Evolutionary conservation across 2,329 filamentous ascomycete species (phyloP).

Genomic region (Thielaviopsis ethacetica): DNA sequence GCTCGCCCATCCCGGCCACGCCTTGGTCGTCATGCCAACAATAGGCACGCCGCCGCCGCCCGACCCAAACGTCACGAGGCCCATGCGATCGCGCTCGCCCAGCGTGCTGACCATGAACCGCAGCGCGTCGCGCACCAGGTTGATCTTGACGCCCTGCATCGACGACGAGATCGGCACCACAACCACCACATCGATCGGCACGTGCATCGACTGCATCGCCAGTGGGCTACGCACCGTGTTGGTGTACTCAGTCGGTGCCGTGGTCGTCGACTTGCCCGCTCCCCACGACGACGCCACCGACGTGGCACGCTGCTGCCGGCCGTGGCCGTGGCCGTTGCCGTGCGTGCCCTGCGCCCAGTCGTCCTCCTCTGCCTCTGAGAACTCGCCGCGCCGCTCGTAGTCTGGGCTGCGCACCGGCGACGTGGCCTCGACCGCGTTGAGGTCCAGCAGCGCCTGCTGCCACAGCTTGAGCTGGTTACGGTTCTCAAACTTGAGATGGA

Average conservation of each 20-base stretch:
- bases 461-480: slow-evolving; percentile 74
- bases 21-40: slow-evolving; percentile 95
- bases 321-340: slow-evolving; percentile 25
- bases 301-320: slow-evolving; percentile 53
- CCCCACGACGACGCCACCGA: slow-evolving; percentile 74
- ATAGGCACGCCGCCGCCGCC: slow-evolving; percentile 84
- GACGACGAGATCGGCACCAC: slow-evolving; percentile 95
- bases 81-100: slow-evolving; percentile 90
- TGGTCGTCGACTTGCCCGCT: slow-evolving; percentile 65
- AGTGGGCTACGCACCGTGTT: slow-evolving; percentile 41
- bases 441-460: slow-evolving; percentile 72
- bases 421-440: slow-evolving; percentile 52
- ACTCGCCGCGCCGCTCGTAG: slow-evolving; percentile 53
- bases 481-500: slow-evolving; percentile 80
- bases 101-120: slow-evolving; percentile 83
- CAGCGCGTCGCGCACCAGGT: slow-evolving; percentile 75
- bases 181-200: slow-evolving; percentile 87
- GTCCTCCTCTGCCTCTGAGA: slow-evolving; percentile 75
- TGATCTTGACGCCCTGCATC: slow-evolving; percentile 99
- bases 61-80: slow-evolving; percentile 89
- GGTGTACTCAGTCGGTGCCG: slow-evolving; percentile 84
- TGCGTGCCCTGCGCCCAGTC: slow-evolving; percentile 35
- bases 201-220: slow-evolving; percentile 45
- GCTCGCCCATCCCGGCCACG: slow-evolving; percentile 81
- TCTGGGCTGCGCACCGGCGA: slow-evolving; percentile 53